Percentiles rank a stretch among this genome's conserved stretches.
phyloP scores from a whole-genome alignment of 495 filamentous ascomycete species.

The Penicillium coprophilum region DNA sequence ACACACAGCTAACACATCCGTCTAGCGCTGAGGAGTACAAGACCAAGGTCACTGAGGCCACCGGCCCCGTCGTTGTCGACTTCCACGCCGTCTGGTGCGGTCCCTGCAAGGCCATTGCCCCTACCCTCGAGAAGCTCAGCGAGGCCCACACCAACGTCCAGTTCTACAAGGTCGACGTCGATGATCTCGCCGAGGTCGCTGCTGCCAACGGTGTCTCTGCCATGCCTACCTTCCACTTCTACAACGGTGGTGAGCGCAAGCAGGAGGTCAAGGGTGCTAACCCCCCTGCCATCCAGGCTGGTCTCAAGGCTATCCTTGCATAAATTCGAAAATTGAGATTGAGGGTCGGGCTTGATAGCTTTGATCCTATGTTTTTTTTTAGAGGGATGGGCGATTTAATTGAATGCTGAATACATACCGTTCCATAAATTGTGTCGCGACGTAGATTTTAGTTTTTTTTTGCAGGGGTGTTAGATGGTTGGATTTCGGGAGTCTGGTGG shows the following conservation, averaged over 20 bases:
- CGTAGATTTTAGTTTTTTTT: neutral
- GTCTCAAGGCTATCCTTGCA: constrained; percentile 38
- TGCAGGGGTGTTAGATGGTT: no score
- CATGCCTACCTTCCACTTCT: constrained; percentile 93
- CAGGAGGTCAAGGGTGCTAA: constrained; percentile 82
- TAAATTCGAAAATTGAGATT: constrained; percentile 14
- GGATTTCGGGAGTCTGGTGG: no score
- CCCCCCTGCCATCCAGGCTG: constrained; percentile 58
- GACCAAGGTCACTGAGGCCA: constrained; percentile 34
- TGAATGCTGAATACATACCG: constrained; percentile 5
- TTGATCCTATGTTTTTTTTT: constrained; percentile 9
- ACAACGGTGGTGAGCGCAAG: constrained; percentile 71
- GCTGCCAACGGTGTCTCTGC: constrained; percentile 81
- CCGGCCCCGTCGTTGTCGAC: constrained; percentile 72
- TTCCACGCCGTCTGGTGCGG: constrained; percentile 92
- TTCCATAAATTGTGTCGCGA: neutral
- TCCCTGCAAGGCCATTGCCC: constrained; percentile 88
- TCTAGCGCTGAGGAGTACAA: constrained; percentile 61
- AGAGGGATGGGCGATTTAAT: neutral
- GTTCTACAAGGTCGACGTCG: constrained; percentile 95
- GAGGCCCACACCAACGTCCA: constrained; percentile 53
- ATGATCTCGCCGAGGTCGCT: constrained; percentile 72
- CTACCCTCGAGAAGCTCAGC: constrained; percentile 64
- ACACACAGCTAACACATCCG: neutral
- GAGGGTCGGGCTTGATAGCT: neutral